These are phyloP conservation scores for Chaetomium sp. DNA, from an alignment of 2,329 filamentous ascomycete genomes.

Conservation along the genomic window DNA sequence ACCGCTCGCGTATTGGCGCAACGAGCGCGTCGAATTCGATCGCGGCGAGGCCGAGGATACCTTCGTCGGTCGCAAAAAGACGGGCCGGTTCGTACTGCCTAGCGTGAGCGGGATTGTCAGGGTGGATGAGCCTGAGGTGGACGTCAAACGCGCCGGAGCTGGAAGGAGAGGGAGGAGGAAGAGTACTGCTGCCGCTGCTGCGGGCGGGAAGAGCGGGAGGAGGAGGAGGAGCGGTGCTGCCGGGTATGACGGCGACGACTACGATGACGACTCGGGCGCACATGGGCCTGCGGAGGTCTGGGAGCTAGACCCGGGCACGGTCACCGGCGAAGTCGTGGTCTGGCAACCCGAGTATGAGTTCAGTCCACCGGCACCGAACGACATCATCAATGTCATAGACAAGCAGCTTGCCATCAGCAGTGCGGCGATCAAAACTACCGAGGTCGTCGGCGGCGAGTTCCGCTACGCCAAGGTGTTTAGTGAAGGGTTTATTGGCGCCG, in stretches of 20 bases:
- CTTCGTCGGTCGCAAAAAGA: slow-evolving; percentile 32
- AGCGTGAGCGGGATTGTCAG: slow-evolving; percentile 73
- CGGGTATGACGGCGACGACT: slow-evolving; percentile 28
- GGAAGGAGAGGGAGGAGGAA: slow-evolving; percentile 19
- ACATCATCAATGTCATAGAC: slow-evolving; percentile 47
- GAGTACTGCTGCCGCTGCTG: neutral
- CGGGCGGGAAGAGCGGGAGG: slow-evolving; percentile 15
- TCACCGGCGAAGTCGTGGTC: slow-evolving; percentile 56
- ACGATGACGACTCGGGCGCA: slow-evolving; percentile 9
- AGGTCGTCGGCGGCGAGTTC: slow-evolving; percentile 64
- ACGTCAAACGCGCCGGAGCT: slow-evolving; percentile 26
- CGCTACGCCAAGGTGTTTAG: slow-evolving; percentile 83
- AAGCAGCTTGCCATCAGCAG: slow-evolving; percentile 52
- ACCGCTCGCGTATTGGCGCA: slow-evolving; percentile 80
- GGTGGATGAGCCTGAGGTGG: slow-evolving; percentile 54
- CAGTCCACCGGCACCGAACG: slow-evolving; percentile 47
- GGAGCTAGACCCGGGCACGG: slow-evolving; percentile 60
- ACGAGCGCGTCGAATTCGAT: slow-evolving; percentile 69
- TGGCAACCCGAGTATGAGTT: slow-evolving; percentile 56
- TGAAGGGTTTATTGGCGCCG: slow-evolving; percentile 79
- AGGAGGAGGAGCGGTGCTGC: slow-evolving; percentile 4
- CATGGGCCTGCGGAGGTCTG: slow-evolving; percentile 49
- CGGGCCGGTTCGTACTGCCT: slow-evolving; percentile 50
- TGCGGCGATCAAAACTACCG: slow-evolving; percentile 49
- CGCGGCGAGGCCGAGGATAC: slow-evolving; percentile 48